Evolutionary conservation across 306 rosid genomes (phyloP).

Genomic region (Ormosia emarginata): DNA sequence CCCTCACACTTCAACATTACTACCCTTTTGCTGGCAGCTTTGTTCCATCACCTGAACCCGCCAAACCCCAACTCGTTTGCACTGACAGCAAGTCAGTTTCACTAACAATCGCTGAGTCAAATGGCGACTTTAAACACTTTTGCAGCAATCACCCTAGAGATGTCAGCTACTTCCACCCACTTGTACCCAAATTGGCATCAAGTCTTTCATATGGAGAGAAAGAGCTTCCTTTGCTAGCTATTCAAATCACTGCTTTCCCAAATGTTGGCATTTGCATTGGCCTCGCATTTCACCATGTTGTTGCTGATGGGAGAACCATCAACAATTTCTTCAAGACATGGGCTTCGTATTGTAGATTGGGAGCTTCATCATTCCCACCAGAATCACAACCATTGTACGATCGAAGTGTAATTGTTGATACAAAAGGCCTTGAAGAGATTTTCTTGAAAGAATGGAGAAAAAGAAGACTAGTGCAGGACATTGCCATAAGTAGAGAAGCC

Average conservation of each 20-base stretch:
- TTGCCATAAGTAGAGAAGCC: not conserved
- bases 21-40: slow-evolving; percentile 45
- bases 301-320: slow-evolving; percentile 50
- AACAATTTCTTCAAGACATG: slow-evolving; percentile 47
- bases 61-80: slow-evolving; percentile 34
- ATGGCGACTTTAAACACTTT: slow-evolving; percentile 25
- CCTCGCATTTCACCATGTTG: slow-evolving; percentile 33
- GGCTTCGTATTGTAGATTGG: slow-evolving; percentile 29
- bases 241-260: slow-evolving; percentile 44
- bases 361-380: not conserved
- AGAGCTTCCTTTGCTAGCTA: slow-evolving; percentile 34
- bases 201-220: not conserved
- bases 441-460: slow-evolving; percentile 45
- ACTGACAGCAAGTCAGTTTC: slow-evolving; percentile 16
- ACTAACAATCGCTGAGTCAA: slow-evolving; percentile 20
- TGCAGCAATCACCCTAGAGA: slow-evolving; percentile 23
- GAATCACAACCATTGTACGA: slow-evolving; percentile 18
- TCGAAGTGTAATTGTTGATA: slow-evolving; percentile 35
- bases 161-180: slow-evolving; percentile 15
- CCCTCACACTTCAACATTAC: slow-evolving; percentile 46
- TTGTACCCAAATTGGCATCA: slow-evolving; percentile 32
- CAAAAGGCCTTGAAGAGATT: slow-evolving; percentile 20
- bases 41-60: not conserved
- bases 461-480: not conserved
- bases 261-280: slow-evolving; percentile 44